Percentiles rank a stretch among this genome's conserved stretches.
These are phyloP conservation scores for Lipomyces lipofer DNA, from an alignment of 805 yeast species.

Conservation along the genomic window DNA sequence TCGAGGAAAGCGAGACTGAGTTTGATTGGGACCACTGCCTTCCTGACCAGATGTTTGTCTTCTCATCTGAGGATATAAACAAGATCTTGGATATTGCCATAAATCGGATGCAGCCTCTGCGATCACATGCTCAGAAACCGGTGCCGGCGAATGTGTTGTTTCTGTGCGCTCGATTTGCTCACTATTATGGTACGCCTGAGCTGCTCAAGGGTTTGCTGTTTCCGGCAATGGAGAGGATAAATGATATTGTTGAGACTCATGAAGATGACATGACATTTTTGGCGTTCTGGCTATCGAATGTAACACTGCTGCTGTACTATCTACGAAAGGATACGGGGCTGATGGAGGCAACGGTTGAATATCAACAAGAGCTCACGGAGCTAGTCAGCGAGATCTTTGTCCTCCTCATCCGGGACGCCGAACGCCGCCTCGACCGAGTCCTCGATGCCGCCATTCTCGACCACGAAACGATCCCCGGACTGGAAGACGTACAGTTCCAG, in stretches of 20 bases:
- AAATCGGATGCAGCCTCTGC: slow-evolving; percentile 40
- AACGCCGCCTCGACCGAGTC: slow-evolving; percentile 39
- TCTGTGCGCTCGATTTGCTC: slow-evolving; percentile 44
- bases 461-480: slow-evolving; percentile 80
- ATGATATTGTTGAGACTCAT: slow-evolving; percentile 38
- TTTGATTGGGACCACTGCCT: slow-evolving; percentile 46
- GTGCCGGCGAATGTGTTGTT: slow-evolving; percentile 47
- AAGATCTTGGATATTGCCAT: slow-evolving; percentile 43
- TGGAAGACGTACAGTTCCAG: slow-evolving; percentile 72
- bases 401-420: slow-evolving; percentile 41
- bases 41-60: slow-evolving; percentile 45
- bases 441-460: slow-evolving; percentile 50
- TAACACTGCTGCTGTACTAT: slow-evolving; percentile 76
- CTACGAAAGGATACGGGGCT: slow-evolving; percentile 62
- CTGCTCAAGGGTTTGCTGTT: slow-evolving; percentile 38
- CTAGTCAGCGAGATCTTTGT: slow-evolving; percentile 40
- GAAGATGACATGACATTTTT: slow-evolving; percentile 43
- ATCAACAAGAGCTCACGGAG: slow-evolving; percentile 37
- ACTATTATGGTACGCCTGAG: slow-evolving; percentile 39
- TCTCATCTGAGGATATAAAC: slow-evolving; percentile 42
- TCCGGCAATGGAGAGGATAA: slow-evolving; percentile 38
- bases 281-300: slow-evolving; percentile 86
- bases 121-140: slow-evolving; percentile 42
- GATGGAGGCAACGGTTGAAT: slow-evolving; percentile 34
- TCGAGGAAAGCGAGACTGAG: slow-evolving; percentile 29